Percentiles rank a stretch among this genome's conserved stretches.
These are phyloP conservation scores for Naganishia cerealis DNA, from an alignment of 1,284 basidiomycete species.

Conservation along the genomic window DNA sequence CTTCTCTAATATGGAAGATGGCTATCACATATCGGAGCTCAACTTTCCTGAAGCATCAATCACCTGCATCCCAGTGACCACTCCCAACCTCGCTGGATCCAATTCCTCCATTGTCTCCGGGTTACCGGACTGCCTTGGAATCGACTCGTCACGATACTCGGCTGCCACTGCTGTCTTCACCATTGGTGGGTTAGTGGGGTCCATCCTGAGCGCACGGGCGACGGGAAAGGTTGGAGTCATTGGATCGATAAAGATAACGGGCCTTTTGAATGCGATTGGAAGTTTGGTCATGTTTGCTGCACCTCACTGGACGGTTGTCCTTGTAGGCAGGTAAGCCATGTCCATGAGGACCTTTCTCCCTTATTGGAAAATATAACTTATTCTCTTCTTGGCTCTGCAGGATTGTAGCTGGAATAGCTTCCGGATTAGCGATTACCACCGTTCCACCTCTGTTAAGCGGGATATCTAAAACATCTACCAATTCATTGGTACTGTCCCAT, in stretches of 20 bases:
- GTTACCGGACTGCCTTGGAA: slow-evolving; percentile 65
- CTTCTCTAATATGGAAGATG: slow-evolving; percentile 41
- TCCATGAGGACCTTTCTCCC: slow-evolving; percentile 24
- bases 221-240: slow-evolving; percentile 47
- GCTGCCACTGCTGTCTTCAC: slow-evolving; percentile 81
- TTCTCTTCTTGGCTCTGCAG: slow-evolving; percentile 52
- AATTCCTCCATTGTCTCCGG: slow-evolving; percentile 56
- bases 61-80: slow-evolving; percentile 60
- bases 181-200: slow-evolving; percentile 79
- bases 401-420: slow-evolving; percentile 72
- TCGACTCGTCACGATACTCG: slow-evolving; percentile 73
- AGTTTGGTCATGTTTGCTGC: slow-evolving; percentile 67
- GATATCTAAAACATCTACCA: slow-evolving; percentile 64
- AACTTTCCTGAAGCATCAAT: slow-evolving; percentile 80
- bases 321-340: slow-evolving; percentile 65
- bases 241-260: slow-evolving; percentile 56
- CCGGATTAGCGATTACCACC: slow-evolving; percentile 81
- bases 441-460: slow-evolving; percentile 80
- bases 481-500: slow-evolving; percentile 35
- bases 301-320: slow-evolving; percentile 61
- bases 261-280: slow-evolving; percentile 63
- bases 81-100: slow-evolving; percentile 37
- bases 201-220: slow-evolving; percentile 68
- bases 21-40: slow-evolving; percentile 74
- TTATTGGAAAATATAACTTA: slow-evolving; percentile 10